These are phyloP conservation scores for Ceratobasidium sp. DNA, from an alignment of 1,284 basidiomycete genomes.

Conservation along the genomic window DNA sequence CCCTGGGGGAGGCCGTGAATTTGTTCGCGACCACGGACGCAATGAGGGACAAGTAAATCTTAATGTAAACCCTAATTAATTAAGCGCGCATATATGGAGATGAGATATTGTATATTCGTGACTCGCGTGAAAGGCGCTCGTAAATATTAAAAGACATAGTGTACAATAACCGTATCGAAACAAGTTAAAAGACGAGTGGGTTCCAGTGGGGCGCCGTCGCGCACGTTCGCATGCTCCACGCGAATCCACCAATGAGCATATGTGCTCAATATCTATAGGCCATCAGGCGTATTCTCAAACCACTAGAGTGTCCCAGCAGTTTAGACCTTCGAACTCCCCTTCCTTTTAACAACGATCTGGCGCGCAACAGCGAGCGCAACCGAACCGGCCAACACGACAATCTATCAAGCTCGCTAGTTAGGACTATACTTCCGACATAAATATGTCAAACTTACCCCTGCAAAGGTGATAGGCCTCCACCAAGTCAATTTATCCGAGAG, in stretches of 20 bases:
- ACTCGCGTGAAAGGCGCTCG: no score
- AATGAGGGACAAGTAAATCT: neutral
- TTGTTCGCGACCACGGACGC: slow-evolving; percentile 18
- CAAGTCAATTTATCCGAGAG: slow-evolving; percentile 18
- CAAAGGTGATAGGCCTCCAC: slow-evolving; percentile 43
- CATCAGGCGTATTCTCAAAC: no score
- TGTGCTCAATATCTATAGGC: no score
- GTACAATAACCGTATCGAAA: no score
- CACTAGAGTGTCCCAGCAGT: neutral
- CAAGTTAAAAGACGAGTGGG: no score
- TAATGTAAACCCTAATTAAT: neutral
- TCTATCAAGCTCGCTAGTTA: neutral
- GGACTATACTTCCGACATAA: neutral
- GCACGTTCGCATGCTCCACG: no score
- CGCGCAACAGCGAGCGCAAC: slow-evolving; percentile 2
- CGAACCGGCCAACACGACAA: slow-evolving; percentile 27
- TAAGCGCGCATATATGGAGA: no score
- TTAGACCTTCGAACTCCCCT: no score
- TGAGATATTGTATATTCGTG: no score
- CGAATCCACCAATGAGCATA: no score
- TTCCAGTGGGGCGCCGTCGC: no score
- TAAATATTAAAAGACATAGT: no score
- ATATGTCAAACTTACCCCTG: slow-evolving; percentile 21
- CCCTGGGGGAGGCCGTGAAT: neutral
- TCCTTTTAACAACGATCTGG: slow-evolving; percentile 26